Percentiles rank a stretch among this genome's conserved stretches.
These are phyloP conservation scores for Colletotrichum chlorophyti DNA, from an alignment of 2,329 filamentous ascomycete species.

Conservation along the genomic window DNA sequence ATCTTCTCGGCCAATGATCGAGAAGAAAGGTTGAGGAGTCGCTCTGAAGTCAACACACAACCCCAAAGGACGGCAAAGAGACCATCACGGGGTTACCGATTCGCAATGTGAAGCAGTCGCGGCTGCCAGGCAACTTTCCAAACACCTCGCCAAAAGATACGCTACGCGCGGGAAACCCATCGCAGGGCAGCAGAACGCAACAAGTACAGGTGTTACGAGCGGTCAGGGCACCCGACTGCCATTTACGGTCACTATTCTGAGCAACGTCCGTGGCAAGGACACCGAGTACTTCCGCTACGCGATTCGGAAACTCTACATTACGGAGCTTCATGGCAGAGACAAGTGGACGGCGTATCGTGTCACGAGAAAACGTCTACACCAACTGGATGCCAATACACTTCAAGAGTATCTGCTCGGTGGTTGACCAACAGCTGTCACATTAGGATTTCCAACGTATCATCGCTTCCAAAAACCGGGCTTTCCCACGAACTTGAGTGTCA, in stretches of 20 bases:
- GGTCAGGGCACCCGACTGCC: too few species aligned
- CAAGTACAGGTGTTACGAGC: too few species aligned
- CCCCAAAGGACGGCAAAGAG: too few species aligned
- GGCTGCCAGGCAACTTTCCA: too few species aligned
- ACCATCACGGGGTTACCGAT: too few species aligned
- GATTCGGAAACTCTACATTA: slow-evolving; percentile 43
- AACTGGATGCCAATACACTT: slow-evolving; percentile 43
- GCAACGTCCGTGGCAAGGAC: slow-evolving; percentile 37
- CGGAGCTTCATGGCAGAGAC: slow-evolving; percentile 37
- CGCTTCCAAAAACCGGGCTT: not conserved
- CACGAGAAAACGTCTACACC: slow-evolving; percentile 43
- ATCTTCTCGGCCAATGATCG: too few species aligned
- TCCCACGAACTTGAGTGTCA: slow-evolving; percentile 3
- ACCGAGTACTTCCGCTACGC: slow-evolving; percentile 46
- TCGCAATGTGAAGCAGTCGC: too few species aligned
- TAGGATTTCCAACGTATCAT: slow-evolving; percentile 1
- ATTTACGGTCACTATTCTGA: slow-evolving; percentile 51
- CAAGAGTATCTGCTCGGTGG: slow-evolving; percentile 43
- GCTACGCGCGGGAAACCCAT: too few species aligned
- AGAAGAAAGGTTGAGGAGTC: too few species aligned
- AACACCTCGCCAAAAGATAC: too few species aligned
- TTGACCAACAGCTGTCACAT: slow-evolving; percentile 38
- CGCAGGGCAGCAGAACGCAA: too few species aligned
- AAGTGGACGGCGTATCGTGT: slow-evolving; percentile 46
- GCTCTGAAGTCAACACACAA: too few species aligned